These are phyloP conservation scores for Fomitopsis palustris DNA, from an alignment of 1,284 basidiomycete genomes.

Conservation along the genomic window DNA sequence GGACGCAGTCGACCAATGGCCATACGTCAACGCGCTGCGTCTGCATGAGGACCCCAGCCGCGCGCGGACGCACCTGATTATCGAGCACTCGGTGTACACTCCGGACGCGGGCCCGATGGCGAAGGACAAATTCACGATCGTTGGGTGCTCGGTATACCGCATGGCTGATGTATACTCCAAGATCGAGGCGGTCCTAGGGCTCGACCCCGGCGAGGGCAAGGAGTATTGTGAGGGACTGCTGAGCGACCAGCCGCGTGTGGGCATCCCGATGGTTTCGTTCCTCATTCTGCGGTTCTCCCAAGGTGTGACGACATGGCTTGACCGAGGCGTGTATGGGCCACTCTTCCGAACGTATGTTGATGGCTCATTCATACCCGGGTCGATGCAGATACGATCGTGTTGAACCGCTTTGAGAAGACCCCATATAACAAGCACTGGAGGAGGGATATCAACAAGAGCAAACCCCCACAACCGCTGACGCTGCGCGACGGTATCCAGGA, in stretches of 20 bases:
- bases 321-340: neutral
- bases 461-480: neutral
- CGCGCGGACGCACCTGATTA: neutral
- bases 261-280: neutral
- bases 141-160: neutral
- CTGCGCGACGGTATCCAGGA: neutral
- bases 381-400: neutral
- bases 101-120: neutral
- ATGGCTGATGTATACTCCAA: neutral
- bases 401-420: neutral
- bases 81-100: neutral
- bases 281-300: neutral
- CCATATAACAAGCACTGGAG: neutral
- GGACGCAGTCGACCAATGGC: slow-evolving; percentile 1
- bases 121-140: neutral
- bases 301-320: neutral
- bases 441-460: neutral
- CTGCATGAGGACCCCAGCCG: neutral
- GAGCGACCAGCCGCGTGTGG: neutral
- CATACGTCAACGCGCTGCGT: slow-evolving; percentile 1
- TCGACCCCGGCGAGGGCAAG: neutral
- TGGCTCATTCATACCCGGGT: too few relatives aligned
- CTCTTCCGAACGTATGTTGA: too few relatives aligned
- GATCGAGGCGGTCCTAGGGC: neutral
- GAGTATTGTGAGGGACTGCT: neutral